Conservation (phyloP, 208 protist genomes). For the Balamuthia mandrillaris region DNA sequence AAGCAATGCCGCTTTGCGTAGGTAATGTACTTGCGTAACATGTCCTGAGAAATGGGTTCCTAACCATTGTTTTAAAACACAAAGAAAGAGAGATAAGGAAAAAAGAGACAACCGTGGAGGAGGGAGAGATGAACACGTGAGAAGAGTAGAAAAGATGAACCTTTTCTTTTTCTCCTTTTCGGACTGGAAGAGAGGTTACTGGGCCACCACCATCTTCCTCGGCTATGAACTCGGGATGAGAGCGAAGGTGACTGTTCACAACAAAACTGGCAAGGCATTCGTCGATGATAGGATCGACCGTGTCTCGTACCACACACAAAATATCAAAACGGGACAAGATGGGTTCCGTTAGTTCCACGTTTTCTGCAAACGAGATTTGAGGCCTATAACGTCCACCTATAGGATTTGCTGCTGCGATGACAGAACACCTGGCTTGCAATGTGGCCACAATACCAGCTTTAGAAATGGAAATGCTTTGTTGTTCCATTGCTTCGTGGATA, state of each 20-base stretch:
- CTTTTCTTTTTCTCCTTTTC: not conserved
- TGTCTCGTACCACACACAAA: constrained; percentile 75
- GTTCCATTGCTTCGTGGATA: constrained; percentile 99
- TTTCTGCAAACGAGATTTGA: constrained; percentile 88
- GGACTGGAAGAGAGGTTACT: no score
- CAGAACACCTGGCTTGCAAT: constrained; percentile 88
- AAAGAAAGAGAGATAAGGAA: not conserved
- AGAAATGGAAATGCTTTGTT: constrained; percentile 99
- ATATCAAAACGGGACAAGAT: constrained; percentile 97
- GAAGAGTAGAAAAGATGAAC: not conserved
- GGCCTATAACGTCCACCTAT: constrained; percentile 90
- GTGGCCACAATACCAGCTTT: constrained; percentile 99
- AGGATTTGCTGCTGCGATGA: constrained; percentile 99
- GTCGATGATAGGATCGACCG: constrained; percentile 91
- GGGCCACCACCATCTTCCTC: no score
- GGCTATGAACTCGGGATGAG: constrained; percentile 56
- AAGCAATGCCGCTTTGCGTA: constrained; percentile 89
- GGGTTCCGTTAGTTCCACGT: constrained; percentile 97
- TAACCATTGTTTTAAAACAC: not conserved
- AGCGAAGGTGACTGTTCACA: constrained; percentile 87
- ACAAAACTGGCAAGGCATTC: constrained; percentile 92
- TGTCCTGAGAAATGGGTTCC: constrained; percentile 78
- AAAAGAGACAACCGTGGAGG: not conserved
- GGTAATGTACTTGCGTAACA: constrained; percentile 97
- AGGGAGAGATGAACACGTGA: not conserved